These are phyloP conservation scores for Ophiocytium majus DNA, from an alignment of 352 stramenopile genomes.

Conservation along the genomic window DNA sequence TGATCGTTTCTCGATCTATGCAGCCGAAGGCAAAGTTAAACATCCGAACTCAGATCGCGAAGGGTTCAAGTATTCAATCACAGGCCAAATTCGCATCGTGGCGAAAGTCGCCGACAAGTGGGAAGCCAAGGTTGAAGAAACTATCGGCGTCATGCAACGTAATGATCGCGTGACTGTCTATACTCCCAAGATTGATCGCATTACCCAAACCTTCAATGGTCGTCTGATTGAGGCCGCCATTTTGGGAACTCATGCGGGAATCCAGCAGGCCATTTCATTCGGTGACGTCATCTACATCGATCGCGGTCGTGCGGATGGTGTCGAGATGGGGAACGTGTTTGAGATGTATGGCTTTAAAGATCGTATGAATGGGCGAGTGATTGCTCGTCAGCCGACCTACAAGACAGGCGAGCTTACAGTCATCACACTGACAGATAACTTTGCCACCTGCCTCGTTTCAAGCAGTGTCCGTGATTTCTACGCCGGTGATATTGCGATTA, in stretches of 20 bases:
- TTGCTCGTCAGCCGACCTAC: not conserved
- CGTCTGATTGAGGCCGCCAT: not conserved
- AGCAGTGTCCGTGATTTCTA: constrained; percentile 11
- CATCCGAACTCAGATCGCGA: constrained; percentile 1
- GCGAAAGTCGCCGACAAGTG: not conserved
- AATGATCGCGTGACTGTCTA: not conserved
- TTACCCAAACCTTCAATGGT: not conserved
- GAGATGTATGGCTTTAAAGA: constrained; percentile 5
- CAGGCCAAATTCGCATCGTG: not conserved
- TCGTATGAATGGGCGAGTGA: not conserved
- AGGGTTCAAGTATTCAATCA: constrained; percentile 3
- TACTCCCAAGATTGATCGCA: not conserved
- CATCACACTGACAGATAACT: constrained; percentile 14
- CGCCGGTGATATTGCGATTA: not conserved
- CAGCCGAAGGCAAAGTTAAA: not conserved
- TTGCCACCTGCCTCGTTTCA: not conserved
- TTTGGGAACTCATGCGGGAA: not conserved
- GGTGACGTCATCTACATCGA: constrained; percentile 1
- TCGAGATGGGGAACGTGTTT: constrained; percentile 12
- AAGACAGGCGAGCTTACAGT: not conserved
- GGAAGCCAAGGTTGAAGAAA: not conserved
- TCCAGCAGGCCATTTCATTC: not conserved
- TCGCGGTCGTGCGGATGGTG: not conserved
- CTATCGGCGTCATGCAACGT: not conserved
- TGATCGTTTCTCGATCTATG: constrained; percentile 9